These are phyloP conservation scores for Emergomyces orientalis DNA, from an alignment of 2,329 filamentous ascomycete genomes.

Conservation along the genomic window DNA sequence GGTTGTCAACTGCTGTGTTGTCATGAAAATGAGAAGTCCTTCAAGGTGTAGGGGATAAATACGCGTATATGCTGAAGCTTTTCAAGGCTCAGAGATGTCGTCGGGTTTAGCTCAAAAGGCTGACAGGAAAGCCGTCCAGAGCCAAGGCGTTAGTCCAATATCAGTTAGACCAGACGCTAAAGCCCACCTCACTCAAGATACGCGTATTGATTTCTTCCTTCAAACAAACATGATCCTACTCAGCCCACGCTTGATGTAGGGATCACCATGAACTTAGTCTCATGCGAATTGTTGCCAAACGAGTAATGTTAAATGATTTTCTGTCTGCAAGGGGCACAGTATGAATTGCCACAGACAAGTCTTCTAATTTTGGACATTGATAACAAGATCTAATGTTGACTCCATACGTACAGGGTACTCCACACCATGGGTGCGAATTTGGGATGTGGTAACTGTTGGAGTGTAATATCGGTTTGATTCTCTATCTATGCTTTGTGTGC, in stretches of 20 bases:
- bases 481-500: no score
- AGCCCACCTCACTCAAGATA: background rate
- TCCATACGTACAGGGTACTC: no score
- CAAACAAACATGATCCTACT: background rate
- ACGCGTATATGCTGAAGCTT: background rate
- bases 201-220: background rate
- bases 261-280: background rate
- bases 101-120: background rate
- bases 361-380: background rate
- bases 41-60: background rate
- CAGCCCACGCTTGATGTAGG: no score
- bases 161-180: background rate
- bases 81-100: no score
- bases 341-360: background rate
- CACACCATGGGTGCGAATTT: no score
- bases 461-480: no score
- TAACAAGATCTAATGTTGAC: background rate
- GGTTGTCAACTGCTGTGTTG: background rate
- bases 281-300: background rate
- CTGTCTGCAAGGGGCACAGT: background rate
- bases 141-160: background rate
- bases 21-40: background rate
- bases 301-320: background rate
- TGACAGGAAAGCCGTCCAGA: background rate
- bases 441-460: no score